Evolutionary conservation across 2,329 filamentous ascomycete species (phyloP), one percentile per base, ranked within the genome.

Genomic region (Fusarium tanahbumbuense): DNA sequence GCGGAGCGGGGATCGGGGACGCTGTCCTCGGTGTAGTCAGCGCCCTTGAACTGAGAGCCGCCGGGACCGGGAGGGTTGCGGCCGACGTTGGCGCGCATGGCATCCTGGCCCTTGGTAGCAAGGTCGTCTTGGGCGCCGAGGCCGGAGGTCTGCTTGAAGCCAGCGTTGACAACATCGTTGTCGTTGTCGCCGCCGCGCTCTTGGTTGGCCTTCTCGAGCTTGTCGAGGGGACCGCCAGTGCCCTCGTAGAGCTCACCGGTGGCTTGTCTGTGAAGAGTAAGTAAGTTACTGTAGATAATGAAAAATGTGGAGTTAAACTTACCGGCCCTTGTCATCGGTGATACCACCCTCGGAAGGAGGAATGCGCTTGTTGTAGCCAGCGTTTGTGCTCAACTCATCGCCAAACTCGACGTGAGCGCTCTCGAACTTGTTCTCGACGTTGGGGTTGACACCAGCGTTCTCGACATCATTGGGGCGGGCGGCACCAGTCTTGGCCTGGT

Each of bases 401-500:
- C 79, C 83, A 40, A 82, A 84, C 78, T 68, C 45, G 34, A 75
- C 66, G 8, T 68, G 48, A 8, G 72, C 70, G 16, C 40, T 11
- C 23, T 82, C 73, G 16, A 86, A 85, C 60, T 82, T 82, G 50
- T 79, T 81, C 76, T 83, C 82, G 27, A 78, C 79, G 13, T 77
- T 74, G 2, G 79, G 74, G 56, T 84, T 81, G 47, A 84, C 81
- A 45, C 82, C 83, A 5, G 81, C 78, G 10, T 83, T 79, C 23
- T 84, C 82, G 20, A 76, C 76, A 7, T 77, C 77, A 8, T 82
- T 77, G 5, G 76, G 72, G 61, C 79, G 82, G 49, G 78, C 79
- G 11, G 76, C 76, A 56, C 84, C 83, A 3, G 83, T 84, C 77
- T 85, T 86, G 69, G 83, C 75, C 68, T 83, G 79, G 72, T 84